Evolutionary conservation across 2,329 filamentous ascomycete genomes (phyloP), one percentile per base, ranked within the genome.

Genomic region (Cladorrhinum sp.): DNA sequence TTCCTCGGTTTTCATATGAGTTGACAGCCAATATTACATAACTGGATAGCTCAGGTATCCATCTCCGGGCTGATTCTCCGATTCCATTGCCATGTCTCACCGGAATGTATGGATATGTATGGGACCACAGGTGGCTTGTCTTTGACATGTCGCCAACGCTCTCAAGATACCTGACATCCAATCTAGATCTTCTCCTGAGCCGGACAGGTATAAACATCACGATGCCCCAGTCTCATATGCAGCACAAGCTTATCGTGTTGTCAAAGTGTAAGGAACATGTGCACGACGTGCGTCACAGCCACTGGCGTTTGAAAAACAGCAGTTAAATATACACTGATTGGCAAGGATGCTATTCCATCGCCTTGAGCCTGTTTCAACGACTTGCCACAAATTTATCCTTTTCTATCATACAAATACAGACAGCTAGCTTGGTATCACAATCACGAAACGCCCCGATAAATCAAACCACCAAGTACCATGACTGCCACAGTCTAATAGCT

Each of bases 381-480:
- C 25, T 13, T 36, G 9, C 10, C 9, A 3, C 32, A 36, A 29
- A 29, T 10, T 29, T 29, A 29, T 5, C 36, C 36, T 10, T 18
- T 45, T 18, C 41, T 45, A 45, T 45, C 6, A 45, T 5, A 45
- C 18, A 45, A n/a, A 27, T 36, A 36, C 32, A 29, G 25, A 55
- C 20, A 55, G 16, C 18, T n/a, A 41, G 16, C 22, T 55, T 55
- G 52, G 52, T 55, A 55, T 55, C 52, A 38, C 41, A 18, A 25
- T 41, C 24, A 6, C n/a, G 9, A 41, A 55, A n/a, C 32, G 25
- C 32, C 32, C 52, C 18, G 22, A 36, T 8, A n/a, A 41, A 50
- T 20, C 49, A 16, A 13, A 24, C 9, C 4, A 18, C 52, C 20
- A 24, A 36, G 50, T 16, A n/a, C 58, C 50, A n/a, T 50, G 45